Percentiles rank a stretch among this genome's conserved stretches.
Conservation (phyloP, 352 stramenopile species). For the Globisporangium megalacanthum region DNA sequence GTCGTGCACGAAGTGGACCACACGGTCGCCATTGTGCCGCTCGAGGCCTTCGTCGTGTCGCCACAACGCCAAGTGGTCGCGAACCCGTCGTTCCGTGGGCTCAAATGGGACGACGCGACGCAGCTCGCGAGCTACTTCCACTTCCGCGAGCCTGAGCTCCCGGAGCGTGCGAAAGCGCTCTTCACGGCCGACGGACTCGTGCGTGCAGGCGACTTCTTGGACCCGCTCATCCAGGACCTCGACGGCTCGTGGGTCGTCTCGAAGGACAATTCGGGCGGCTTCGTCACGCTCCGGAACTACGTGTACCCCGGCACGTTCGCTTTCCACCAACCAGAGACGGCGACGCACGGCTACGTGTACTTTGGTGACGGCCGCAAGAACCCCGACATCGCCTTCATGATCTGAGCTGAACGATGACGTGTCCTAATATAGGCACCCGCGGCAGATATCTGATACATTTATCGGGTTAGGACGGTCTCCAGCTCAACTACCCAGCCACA, state of each 20-base stretch:
- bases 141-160: slow-evolving; percentile 58
- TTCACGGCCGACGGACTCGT: slow-evolving; percentile 50
- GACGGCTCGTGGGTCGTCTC: slow-evolving; percentile 55
- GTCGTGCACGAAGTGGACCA: slow-evolving; percentile 66
- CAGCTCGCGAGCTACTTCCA: slow-evolving; percentile 80
- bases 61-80: slow-evolving; percentile 58
- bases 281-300: slow-evolving; percentile 60
- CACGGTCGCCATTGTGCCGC: slow-evolving; percentile 45
- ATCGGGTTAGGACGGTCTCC: not conserved
- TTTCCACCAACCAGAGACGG: slow-evolving; percentile 56
- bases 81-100: slow-evolving; percentile 63
- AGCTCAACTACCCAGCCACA: not conserved
- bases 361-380: slow-evolving; percentile 78
- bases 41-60: slow-evolving; percentile 67
- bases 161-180: slow-evolving; percentile 51
- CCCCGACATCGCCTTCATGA: slow-evolving; percentile 68
- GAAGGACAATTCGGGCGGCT: slow-evolving; percentile 59
- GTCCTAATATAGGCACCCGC: not conserved
- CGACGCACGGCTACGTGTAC: slow-evolving; percentile 60
- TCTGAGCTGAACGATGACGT: slow-evolving; percentile 19
- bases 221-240: slow-evolving; percentile 62
- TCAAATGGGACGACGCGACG: slow-evolving; percentile 52
- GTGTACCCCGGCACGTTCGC: slow-evolving; percentile 55
- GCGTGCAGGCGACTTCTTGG: slow-evolving; percentile 60
- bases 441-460: no score